These are phyloP conservation scores for Camelina neglecta DNA, from an alignment of 345 rosid genomes.

Conservation along the genomic window DNA sequence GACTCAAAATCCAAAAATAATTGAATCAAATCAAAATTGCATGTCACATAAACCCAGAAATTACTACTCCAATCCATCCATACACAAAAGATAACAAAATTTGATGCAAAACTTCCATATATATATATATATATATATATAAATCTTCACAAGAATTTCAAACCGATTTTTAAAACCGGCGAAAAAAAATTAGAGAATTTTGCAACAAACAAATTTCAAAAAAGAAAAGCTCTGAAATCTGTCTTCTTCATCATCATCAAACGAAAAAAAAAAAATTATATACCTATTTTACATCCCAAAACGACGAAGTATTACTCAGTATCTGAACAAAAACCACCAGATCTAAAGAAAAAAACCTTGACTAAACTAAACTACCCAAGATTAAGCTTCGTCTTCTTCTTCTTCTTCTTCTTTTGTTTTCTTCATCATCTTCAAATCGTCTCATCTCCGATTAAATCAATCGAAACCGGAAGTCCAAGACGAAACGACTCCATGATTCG, in stretches of 20 bases:
- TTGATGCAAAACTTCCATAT: constrained; percentile 21
- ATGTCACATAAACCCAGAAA: constrained; percentile 9
- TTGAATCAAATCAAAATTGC: background rate
- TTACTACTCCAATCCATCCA: background rate
- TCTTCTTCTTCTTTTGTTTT: background rate
- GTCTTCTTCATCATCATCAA: constrained; percentile 3
- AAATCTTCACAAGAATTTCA: constrained; percentile 29
- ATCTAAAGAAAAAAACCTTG: constrained; percentile 15
- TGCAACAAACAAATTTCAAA: constrained; percentile 21
- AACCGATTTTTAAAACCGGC: constrained; percentile 41
- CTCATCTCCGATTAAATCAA: constrained; percentile 45
- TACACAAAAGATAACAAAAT: background rate
- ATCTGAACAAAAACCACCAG: constrained; percentile 39
- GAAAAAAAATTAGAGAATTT: constrained; percentile 35
- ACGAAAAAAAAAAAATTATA: constrained; percentile 14
- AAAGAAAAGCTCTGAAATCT: constrained; percentile 20
- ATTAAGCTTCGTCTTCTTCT: constrained; percentile 8
- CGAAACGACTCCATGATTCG: constrained; percentile 83
- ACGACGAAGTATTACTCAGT: constrained; percentile 29
- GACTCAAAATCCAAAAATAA: background rate
- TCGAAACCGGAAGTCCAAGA: constrained; percentile 62
- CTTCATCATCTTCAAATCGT: constrained; percentile 5
- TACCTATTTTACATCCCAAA: constrained; percentile 36
- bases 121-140: background rate
- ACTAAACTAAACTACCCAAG: constrained; percentile 26